Evolutionary conservation across 1,284 basidiomycete species (phyloP).

Genomic region (Ustilago shanxiensis): DNA sequence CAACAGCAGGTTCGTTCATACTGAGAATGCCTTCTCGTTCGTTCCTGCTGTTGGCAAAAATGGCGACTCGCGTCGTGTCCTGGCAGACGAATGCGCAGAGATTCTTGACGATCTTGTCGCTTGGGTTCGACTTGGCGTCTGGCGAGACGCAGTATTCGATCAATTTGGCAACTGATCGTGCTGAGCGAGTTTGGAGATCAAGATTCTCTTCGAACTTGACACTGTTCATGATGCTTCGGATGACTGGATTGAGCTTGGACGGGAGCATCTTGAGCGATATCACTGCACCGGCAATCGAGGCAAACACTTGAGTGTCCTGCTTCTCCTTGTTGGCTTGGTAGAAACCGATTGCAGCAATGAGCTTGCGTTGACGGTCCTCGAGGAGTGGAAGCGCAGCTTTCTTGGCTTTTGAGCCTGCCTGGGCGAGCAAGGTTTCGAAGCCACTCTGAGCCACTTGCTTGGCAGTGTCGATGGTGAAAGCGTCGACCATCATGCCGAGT

Average conservation of each 20-base stretch:
- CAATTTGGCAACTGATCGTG: slow-evolving; percentile 86
- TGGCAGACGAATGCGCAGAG: slow-evolving; percentile 93
- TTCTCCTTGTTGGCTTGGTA: slow-evolving; percentile 86
- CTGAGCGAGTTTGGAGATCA: slow-evolving; percentile 90
- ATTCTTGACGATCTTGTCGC: slow-evolving; percentile 98
- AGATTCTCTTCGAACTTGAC: slow-evolving; percentile 88
- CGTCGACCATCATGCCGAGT: slow-evolving; percentile 75
- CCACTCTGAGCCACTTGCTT: slow-evolving; percentile 79
- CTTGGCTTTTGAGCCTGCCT: slow-evolving; percentile 77
- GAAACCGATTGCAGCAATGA: slow-evolving; percentile 82
- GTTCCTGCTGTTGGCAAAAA: slow-evolving; percentile 80
- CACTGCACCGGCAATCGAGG: slow-evolving; percentile 89
- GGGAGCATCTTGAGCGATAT: slow-evolving; percentile 73
- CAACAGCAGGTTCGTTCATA: slow-evolving; percentile 72
- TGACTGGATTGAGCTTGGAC: slow-evolving; percentile 90
- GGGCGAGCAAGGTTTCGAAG: slow-evolving; percentile 77
- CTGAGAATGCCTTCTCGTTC: slow-evolving; percentile 82
- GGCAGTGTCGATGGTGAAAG: slow-evolving; percentile 86
- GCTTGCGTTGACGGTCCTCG: slow-evolving; percentile 81
- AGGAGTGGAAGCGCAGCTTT: slow-evolving; percentile 79
- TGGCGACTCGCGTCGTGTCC: slow-evolving; percentile 87
- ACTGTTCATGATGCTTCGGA: slow-evolving; percentile 97
- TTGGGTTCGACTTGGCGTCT: slow-evolving; percentile 74
- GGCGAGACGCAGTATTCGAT: slow-evolving; percentile 83
- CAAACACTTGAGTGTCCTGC: slow-evolving; percentile 87